Base-by-base conservation (phyloP, 2,329 filamentous ascomycete genomes). In the Pseudogymnoascus sp. region DNA sequence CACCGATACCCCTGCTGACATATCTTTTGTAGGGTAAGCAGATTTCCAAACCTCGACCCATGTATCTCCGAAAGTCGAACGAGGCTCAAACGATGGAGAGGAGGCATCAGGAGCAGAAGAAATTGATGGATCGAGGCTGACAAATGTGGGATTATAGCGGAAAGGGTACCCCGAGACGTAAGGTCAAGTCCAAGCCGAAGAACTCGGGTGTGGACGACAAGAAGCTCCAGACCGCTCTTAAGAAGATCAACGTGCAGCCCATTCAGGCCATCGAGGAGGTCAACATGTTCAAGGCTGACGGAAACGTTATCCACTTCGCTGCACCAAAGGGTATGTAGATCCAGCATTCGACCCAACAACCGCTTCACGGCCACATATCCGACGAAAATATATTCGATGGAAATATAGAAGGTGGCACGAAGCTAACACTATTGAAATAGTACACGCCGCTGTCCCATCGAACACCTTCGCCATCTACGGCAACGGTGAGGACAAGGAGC, bases 271-370 rank as follows among this genome's bases (percentile, higher is more conserved):
- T 99, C 72, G 94, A 99, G 86, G 94, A 99, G 83, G 94, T 99
- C 76, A 99, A 99, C 88, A 99, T 99, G 94, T 99, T 99, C 88
- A 99, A 99, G 89, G 88, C 89, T 75, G 94, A 99, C 75, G 94
- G 94, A 77, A 99, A 99, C 77, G 94, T 99, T 77, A 97, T 99
- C 74, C 94, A 99, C 85, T 99, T 99, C 76, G 88, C 90, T 71
- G 90, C 90, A 73, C 94, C 94, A 70, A 96, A 96, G 83, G 94
- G 94, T 97, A 79, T 35, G 60, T 61, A 28, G 45, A 21, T 37
- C 13, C 30, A 12, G 34, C 38, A 21, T 57, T 57, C 28, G 10
- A 33, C 8, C 26, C 19, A 8, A 12, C 35, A 52, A 8, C n/a
- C 35, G 52, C 57, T n/a, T 59, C 57, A 26, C 10, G 21, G 57